phyloP scores from a whole-genome alignment of 2,329 filamentous ascomycete species.

The Metarhizium album region DNA sequence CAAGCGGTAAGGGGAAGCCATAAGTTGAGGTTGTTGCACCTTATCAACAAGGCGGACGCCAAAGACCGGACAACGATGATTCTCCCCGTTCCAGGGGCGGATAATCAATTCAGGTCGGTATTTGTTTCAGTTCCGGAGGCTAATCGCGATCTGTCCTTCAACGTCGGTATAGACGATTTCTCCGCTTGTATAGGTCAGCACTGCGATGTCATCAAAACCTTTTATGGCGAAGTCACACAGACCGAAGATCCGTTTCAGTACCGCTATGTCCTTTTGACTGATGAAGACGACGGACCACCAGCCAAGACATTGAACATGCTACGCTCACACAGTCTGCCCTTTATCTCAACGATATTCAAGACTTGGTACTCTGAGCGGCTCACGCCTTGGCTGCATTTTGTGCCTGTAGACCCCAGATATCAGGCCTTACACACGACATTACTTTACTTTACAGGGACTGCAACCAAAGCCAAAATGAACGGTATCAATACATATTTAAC shows the following conservation, averaged over 20 bases:
- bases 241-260: conserved; percentile 45
- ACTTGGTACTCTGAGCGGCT: conserved; percentile 72
- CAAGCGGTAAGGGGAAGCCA: conserved; percentile 56
- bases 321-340: conserved; percentile 54
- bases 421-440: conserved; percentile 65
- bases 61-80: conserved; percentile 42
- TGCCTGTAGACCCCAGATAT: conserved; percentile 63
- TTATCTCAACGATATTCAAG: conserved; percentile 62
- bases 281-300: conserved; percentile 59
- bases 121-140: conserved; percentile 41
- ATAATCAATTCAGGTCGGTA: conserved; percentile 42
- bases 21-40: conserved; percentile 60
- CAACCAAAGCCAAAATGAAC: conserved; percentile 29
- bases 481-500: conserved; percentile 36
- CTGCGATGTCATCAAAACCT: conserved; percentile 18
- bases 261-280: conserved; percentile 62
- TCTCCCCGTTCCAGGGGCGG: conserved; percentile 31
- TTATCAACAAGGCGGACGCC: conserved; percentile 47
- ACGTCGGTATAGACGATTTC: conserved; percentile 48
- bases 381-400: conserved; percentile 68
- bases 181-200: conserved; percentile 42
- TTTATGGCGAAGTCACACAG: conserved; percentile 28
- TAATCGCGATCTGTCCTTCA: conserved; percentile 40
- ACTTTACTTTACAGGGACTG: conserved; percentile 59
- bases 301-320: conserved; percentile 49